phyloP scores from a whole-genome alignment of 306 rosid genomes.

The Begonia loranthoides region DNA sequence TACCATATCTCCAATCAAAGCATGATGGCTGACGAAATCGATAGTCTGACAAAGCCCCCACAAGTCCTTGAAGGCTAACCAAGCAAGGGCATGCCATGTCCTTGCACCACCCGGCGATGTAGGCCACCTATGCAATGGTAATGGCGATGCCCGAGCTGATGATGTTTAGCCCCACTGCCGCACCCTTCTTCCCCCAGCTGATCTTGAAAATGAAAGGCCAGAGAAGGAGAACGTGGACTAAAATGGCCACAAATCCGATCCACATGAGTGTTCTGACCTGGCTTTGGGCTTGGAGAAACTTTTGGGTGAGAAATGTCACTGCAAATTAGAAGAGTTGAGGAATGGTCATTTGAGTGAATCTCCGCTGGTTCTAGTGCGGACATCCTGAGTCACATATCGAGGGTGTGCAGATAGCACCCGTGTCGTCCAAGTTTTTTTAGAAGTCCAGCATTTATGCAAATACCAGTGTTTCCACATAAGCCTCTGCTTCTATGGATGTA shows the following conservation, averaged over 20 bases:
- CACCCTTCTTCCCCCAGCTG: constrained; percentile 47
- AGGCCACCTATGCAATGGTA: constrained; percentile 52
- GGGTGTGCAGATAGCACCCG: too few species aligned
- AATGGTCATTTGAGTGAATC: constrained; percentile 27
- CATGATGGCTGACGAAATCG: constrained; percentile 77
- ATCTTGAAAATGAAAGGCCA: constrained; percentile 33
- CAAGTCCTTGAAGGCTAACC: constrained; percentile 54
- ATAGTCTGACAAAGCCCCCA: constrained; percentile 66
- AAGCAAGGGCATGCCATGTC: constrained; percentile 63
- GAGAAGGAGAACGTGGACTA: constrained; percentile 32
- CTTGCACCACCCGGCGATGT: constrained; percentile 56
- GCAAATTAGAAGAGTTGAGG: constrained; percentile 55
- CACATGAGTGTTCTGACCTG: constrained; percentile 46
- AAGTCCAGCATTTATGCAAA: too few species aligned
- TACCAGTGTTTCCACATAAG: too few species aligned
- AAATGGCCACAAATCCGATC: constrained; percentile 39
- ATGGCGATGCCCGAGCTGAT: constrained; percentile 44
- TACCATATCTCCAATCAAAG: constrained; percentile 67
- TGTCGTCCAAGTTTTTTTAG: too few species aligned
- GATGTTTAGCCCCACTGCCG: constrained; percentile 44
- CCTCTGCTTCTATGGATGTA: too few species aligned
- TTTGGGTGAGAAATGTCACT: constrained; percentile 53
- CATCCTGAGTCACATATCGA: too few species aligned
- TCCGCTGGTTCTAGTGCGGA: too few species aligned
- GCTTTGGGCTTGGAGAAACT: constrained; percentile 70